Evolutionary conservation across 78 protist genomes (phyloP), one percentile per base, ranked within the genome.

Genomic region (Protostelium mycophagum): DNA sequence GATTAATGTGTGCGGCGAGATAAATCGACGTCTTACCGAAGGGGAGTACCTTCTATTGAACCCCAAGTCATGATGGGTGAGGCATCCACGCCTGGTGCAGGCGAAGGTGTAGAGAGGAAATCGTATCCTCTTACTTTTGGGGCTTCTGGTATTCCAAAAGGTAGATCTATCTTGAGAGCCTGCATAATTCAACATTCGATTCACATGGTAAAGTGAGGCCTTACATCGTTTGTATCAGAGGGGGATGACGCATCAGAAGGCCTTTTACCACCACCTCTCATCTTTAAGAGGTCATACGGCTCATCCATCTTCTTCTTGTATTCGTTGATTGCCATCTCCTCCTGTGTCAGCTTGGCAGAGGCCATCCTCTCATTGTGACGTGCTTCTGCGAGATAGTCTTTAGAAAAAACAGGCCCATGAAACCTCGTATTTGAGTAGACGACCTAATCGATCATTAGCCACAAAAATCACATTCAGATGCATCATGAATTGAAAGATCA

Each of bases 41-140:
- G 51, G 9, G 96, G 95, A 38, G 96, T 92, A 29, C 92, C 92
- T 35, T 86, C 93, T 0, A 92, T 38, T 38, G 34, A 85, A n/a
- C 97, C 97, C 97, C 97, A 95, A 36, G 95, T 95, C 92, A 95
- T 90, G 38, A 91, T 10, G 1, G 97, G 97, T 63, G 95, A 88
- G 37, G 9, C 89, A 37, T 86, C 92, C 1, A 87, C 73, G 28
- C 63, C 86, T 1, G 38, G 83, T 35, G 36, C 85, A 36, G 84
- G 36, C 29, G 37, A 0, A 25, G 91, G 91, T 0, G 88, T 90
- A 28, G 36, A 0, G 37, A 90, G 73, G 10, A 35, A 84, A n/a
- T 28, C 1, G 38, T 85, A 86, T 31, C 39, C 88, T 83, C 73
- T 38, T 16, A 36, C 85, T 35, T 28, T 0, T 37, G 28, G 85